A percentile compares a stretch with the other conserved stretches of the same genome.
These are phyloP conservation scores for Xanthoparmelia taractica DNA, from an alignment of 495 filamentous ascomycete species.

Conservation along the genomic window DNA sequence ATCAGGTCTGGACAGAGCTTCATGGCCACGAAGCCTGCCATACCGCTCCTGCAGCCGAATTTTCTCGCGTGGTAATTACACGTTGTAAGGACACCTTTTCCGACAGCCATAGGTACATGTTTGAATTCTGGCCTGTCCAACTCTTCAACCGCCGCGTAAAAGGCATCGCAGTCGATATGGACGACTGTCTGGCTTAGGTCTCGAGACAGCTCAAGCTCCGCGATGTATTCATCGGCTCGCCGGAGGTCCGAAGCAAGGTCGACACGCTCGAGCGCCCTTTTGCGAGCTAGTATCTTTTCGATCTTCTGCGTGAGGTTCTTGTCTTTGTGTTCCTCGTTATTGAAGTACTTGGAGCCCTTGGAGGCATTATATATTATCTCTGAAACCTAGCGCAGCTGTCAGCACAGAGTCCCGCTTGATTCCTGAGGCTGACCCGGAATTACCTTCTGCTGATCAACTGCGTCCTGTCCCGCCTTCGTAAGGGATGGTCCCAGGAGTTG, in stretches of 20 bases:
- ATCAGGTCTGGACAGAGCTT: slow-evolving; percentile 87
- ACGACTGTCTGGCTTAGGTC: slow-evolving; percentile 81
- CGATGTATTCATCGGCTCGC: slow-evolving; percentile 72
- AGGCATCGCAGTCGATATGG: slow-evolving; percentile 96
- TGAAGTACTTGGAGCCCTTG: slow-evolving; percentile 95
- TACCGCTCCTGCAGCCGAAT: slow-evolving; percentile 84
- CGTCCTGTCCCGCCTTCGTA: slow-evolving; percentile 89
- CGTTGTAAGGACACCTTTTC: slow-evolving; percentile 83
- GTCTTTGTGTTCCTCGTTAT: slow-evolving; percentile 78
- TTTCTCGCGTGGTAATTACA: slow-evolving; percentile 91
- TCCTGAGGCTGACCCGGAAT: not conserved
- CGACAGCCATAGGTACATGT: slow-evolving; percentile 86
- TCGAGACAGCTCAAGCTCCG: slow-evolving; percentile 65
- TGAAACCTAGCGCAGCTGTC: slow-evolving; percentile 53
- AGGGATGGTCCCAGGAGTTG: slow-evolving; percentile 83
- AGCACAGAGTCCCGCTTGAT: not conserved
- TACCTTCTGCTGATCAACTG: slow-evolving; percentile 85
- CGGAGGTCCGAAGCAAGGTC: slow-evolving; percentile 67
- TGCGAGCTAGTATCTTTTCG: slow-evolving; percentile 66
- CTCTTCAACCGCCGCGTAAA: slow-evolving; percentile 93
- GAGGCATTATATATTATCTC: slow-evolving; percentile 97
- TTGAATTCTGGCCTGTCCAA: slow-evolving; percentile 85
- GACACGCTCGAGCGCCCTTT: slow-evolving; percentile 65
- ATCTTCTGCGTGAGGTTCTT: slow-evolving; percentile 80
- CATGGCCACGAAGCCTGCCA: slow-evolving; percentile 92